These are phyloP conservation scores for Paecilomyces dactylethromorphus DNA, from an alignment of 2,329 filamentous ascomycete species.

Conservation along the genomic window DNA sequence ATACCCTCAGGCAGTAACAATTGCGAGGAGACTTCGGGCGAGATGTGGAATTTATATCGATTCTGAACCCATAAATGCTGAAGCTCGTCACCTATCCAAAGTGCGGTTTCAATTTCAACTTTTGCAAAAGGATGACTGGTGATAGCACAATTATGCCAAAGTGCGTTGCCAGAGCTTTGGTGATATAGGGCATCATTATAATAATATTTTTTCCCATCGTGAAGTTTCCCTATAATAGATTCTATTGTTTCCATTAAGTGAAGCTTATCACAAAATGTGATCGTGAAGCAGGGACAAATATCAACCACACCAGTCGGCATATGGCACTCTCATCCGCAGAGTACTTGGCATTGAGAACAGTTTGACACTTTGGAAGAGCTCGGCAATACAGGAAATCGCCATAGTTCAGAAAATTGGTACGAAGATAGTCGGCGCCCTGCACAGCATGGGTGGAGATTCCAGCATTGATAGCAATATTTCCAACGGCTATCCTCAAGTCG, in stretches of 20 bases:
- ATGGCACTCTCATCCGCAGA: background rate
- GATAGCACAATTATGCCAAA: background rate
- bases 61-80: background rate
- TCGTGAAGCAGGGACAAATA: slow-evolving; percentile 3
- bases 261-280: slow-evolving; percentile 3
- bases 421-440: background rate
- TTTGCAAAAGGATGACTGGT: background rate
- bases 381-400: no score
- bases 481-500: background rate
- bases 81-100: background rate
- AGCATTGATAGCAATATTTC: background rate
- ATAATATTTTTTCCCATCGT: background rate
- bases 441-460: background rate
- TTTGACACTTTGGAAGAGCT: no score
- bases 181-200: background rate
- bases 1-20: background rate
- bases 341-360: background rate
- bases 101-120: background rate
- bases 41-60: background rate
- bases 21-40: background rate
- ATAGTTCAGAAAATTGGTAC: background rate
- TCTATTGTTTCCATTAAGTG: background rate
- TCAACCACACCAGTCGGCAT: slow-evolving; percentile 1
- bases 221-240: background rate
- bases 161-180: background rate